Base-by-base conservation (phyloP, 257 asterid species). In the Ophiorrhiza pumila region DNA sequence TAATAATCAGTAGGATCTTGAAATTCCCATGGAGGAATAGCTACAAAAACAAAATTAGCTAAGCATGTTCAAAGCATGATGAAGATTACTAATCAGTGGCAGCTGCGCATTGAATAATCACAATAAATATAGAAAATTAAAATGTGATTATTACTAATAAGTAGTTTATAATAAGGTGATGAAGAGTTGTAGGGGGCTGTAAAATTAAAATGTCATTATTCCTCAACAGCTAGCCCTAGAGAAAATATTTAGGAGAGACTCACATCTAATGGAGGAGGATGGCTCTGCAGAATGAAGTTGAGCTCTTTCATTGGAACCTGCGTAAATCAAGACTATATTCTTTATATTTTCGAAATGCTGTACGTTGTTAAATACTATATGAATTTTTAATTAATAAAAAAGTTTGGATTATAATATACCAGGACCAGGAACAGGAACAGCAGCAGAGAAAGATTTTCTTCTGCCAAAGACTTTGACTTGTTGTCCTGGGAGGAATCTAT, bases 381-480 rank as follows among this genome's bases (percentile, higher is more conserved):
- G 37, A 34, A 22, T 32, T 18, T 32, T 32, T 14, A 17, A 27
- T 31, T 9, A 58, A 22, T 7, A 12, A 9, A 4, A 12, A 27
- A 58, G 20, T 23, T 45, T 27, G 12, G 18, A 52, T 10, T 17
- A 14, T 39, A 10, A 57, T 41, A 23, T 79, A 83, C 87, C 87
- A 31, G 78, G 35, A n/a, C n/a, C n/a, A 23, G 72, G 32, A 73
- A 65, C 43, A 61, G 67, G 73, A 66, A 72, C 58, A 63, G 80
- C 56, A 57, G 72, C 41, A 35, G 80, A 72, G 78, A 77, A 68
- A 37, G 86, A 73, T 77, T 79, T 81, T 42, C 84, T 81, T 63
- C 88, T 75, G 76, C 88, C 88, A 66, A 84, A 77, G 62, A 84
- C 86, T 80, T 81, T 84, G 60, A 84, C 76, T 60, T 84, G 88